phyloP scores from a whole-genome alignment of 2,329 filamentous ascomycete species.

The Lachnellula arida region DNA sequence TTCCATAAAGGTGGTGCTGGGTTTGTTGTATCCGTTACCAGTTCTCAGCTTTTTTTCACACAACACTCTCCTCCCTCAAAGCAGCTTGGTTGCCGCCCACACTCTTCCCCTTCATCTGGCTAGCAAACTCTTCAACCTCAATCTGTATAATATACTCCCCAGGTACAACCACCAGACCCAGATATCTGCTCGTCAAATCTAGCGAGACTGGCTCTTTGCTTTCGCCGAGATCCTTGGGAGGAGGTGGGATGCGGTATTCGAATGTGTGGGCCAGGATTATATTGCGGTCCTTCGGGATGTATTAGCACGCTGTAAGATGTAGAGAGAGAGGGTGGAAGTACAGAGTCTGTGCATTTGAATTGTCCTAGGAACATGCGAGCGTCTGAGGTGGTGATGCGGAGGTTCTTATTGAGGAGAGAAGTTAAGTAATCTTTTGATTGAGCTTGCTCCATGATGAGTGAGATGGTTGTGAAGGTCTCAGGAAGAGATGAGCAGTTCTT shows the following conservation, averaged over 20 bases:
- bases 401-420: slow-evolving; percentile 69
- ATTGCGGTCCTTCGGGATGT: slow-evolving; percentile 65
- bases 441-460: slow-evolving; percentile 34
- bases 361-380: slow-evolving; percentile 82
- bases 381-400: slow-evolving; percentile 77
- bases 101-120: slow-evolving; percentile 30
- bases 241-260: slow-evolving; percentile 77
- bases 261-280: slow-evolving; percentile 80
- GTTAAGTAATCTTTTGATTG: slow-evolving; percentile 53
- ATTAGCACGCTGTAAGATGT: slow-evolving; percentile 1
- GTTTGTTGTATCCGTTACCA: background rate
- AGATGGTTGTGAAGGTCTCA: background rate
- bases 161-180: slow-evolving; percentile 86
- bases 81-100: background rate
- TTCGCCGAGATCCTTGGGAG: slow-evolving; percentile 35
- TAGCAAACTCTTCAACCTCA: slow-evolving; percentile 73
- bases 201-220: slow-evolving; percentile 46
- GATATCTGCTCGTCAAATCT: slow-evolving; percentile 77
- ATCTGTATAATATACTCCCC: slow-evolving; percentile 82
- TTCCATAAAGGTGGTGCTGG: too few species aligned
- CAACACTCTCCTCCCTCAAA: background rate
- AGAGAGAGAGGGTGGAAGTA: slow-evolving; percentile 40
- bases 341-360: slow-evolving; percentile 93
- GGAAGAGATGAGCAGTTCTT: background rate
- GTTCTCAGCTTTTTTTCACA: background rate